Conservation (phyloP, 768 basidiomycete genomes). For the Daedaleopsis sinensis region DNA sequence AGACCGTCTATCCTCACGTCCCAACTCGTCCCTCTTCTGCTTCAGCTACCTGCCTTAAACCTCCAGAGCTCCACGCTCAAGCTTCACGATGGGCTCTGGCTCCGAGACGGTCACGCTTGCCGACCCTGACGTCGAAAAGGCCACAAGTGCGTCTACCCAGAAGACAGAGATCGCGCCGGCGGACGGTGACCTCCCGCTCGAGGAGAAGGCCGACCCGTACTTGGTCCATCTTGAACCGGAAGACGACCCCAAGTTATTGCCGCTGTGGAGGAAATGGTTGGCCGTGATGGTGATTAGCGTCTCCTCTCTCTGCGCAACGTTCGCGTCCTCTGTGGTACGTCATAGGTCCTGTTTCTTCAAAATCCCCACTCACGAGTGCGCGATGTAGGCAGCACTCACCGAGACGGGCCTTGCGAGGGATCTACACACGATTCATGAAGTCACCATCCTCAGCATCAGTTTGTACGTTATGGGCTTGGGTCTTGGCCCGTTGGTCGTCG, state of each 20-base stretch:
- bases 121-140: constrained; percentile 17
- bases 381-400: constrained; percentile 57
- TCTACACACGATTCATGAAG: constrained; percentile 56
- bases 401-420: constrained; percentile 57
- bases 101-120: constrained; percentile 15
- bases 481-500: constrained; percentile 33
- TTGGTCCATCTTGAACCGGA: constrained; percentile 24
- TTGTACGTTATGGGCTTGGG: constrained; percentile 47
- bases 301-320: constrained; percentile 39
- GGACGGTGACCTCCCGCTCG: not conserved
- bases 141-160: constrained; percentile 5
- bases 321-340: constrained; percentile 59
- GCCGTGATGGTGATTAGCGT: constrained; percentile 27
- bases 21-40: not conserved
- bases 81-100: not conserved
- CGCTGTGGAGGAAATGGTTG: constrained; percentile 28
- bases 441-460: constrained; percentile 51
- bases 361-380: not conserved
- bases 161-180: not conserved
- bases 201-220: constrained; percentile 11
- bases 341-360: not conserved
- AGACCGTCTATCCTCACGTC: no score
- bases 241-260: constrained; percentile 30
- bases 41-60: not conserved
- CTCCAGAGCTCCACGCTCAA: no score